These are phyloP conservation scores for Fereydounia khargensis DNA, from an alignment of 1,284 basidiomycete genomes.

Conservation along the genomic window DNA sequence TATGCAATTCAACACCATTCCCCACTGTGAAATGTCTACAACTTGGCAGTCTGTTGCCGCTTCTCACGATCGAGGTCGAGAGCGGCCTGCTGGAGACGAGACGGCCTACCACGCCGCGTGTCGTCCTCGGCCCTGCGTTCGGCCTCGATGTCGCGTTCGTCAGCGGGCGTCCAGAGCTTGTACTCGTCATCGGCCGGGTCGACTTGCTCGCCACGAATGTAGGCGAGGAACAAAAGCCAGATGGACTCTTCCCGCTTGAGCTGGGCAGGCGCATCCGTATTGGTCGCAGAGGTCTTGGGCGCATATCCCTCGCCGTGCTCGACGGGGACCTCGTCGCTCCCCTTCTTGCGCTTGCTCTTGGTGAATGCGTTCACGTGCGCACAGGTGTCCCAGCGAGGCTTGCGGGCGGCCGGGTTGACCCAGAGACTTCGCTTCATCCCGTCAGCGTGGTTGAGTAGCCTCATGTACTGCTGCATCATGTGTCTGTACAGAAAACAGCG, in stretches of 20 bases:
- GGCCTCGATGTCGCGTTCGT: conserved; percentile 3
- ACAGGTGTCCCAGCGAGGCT: conserved; percentile 26
- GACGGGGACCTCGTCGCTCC: conserved; percentile 13
- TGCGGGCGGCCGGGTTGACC: conserved; percentile 32
- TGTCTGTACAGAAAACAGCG: too few species aligned
- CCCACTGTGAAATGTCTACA: too few species aligned
- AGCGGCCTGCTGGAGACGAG: neutral
- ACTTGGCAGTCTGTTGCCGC: too few species aligned
- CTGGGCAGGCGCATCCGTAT: conserved; percentile 4
- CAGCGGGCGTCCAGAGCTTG: conserved; percentile 15
- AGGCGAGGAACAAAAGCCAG: conserved; percentile 38
- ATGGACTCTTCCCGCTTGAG: conserved; percentile 38
- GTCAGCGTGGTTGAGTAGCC: conserved; percentile 31
- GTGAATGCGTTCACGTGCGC: conserved; percentile 36
- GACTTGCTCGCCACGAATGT: conserved; percentile 21
- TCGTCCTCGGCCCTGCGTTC: conserved; percentile 25
- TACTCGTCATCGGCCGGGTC: conserved; percentile 18
- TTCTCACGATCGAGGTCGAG: neutral
- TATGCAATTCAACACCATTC: too few species aligned
- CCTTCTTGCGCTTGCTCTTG: conserved; percentile 17
- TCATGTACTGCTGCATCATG: conserved; percentile 43
- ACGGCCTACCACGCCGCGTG: neutral
- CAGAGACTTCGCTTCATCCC: conserved; percentile 35
- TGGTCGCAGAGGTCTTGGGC: conserved; percentile 10
- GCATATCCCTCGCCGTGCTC: conserved; percentile 36